phyloP scores from a whole-genome alignment of 2,329 filamentous ascomycete species.

The Aspergillus puulaauensis region DNA sequence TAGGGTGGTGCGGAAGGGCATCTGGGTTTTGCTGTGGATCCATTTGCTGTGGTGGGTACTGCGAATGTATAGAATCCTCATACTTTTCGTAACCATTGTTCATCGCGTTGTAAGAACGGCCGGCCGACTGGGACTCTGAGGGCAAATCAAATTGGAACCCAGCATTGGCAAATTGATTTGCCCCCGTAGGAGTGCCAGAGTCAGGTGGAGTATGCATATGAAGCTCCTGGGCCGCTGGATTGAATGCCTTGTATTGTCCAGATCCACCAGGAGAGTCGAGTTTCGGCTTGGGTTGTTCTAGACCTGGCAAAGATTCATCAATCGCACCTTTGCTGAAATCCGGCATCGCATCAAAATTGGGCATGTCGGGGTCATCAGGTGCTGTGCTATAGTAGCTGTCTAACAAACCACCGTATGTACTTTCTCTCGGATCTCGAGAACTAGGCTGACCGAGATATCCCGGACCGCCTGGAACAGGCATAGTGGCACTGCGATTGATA shows the following conservation, averaged over 20 bases:
- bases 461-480: slow-evolving; percentile 28
- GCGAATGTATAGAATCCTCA: slow-evolving; percentile 17
- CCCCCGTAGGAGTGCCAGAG: slow-evolving; percentile 28
- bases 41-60: slow-evolving; percentile 16
- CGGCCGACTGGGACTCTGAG: slow-evolving; percentile 16
- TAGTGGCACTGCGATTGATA: slow-evolving; percentile 38
- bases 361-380: slow-evolving; percentile 58
- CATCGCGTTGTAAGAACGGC: slow-evolving; percentile 17
- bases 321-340: slow-evolving; percentile 27
- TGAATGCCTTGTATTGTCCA: slow-evolving; percentile 36
- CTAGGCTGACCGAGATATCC: slow-evolving; percentile 36
- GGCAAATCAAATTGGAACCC: slow-evolving; percentile 74
- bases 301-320: slow-evolving; percentile 34
- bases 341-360: slow-evolving; percentile 61
- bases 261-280: slow-evolving; percentile 22
- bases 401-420: slow-evolving; percentile 41
- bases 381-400: slow-evolving; percentile 54
- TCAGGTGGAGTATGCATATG: slow-evolving; percentile 50
- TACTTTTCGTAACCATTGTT: slow-evolving; percentile 24
- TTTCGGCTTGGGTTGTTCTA: slow-evolving; percentile 33
- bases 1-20: slow-evolving; percentile 56
- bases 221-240: slow-evolving; percentile 28
- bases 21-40: slow-evolving; percentile 50
- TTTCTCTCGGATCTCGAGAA: slow-evolving; percentile 31
- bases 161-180: slow-evolving; percentile 46